Percentiles rank a stretch among this genome's conserved stretches.
Conservation (phyloP, 305 asterid species). For the Fraxinus dipetala region DNA sequence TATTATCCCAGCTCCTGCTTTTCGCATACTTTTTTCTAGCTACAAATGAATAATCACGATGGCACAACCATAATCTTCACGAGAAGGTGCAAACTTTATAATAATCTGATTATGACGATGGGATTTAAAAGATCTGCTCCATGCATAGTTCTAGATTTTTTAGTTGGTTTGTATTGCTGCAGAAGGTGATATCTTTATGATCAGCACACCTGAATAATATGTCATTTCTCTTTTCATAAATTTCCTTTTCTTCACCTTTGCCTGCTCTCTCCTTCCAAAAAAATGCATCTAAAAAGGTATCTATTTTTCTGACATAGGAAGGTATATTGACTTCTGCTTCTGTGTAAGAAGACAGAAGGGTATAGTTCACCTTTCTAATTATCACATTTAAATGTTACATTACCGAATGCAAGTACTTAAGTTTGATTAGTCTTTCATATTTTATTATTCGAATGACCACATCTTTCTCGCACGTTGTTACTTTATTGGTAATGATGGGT, state of each 20-base stretch:
- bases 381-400: not conserved
- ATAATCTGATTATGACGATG: not conserved
- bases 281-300: not conserved
- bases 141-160: not conserved
- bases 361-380: not conserved
- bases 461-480: not conserved
- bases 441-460: not conserved
- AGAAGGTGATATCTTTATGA: not conserved
- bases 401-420: not conserved
- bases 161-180: not conserved
- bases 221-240: not conserved
- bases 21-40: not conserved
- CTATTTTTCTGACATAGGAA: too few relatives aligned
- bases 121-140: not conserved
- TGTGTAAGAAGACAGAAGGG: not conserved
- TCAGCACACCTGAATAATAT: not conserved
- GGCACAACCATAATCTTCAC: not conserved
- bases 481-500: not conserved
- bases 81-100: not conserved
- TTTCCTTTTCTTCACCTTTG: not conserved
- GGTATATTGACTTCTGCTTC: not conserved
- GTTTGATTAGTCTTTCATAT: not conserved
- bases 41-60: not conserved
- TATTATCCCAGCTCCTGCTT: not conserved
- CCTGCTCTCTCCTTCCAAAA: not conserved